These are phyloP conservation scores for Pythium coloratum DNA, from an alignment of 352 stramenopile genomes.

Conservation along the genomic window DNA sequence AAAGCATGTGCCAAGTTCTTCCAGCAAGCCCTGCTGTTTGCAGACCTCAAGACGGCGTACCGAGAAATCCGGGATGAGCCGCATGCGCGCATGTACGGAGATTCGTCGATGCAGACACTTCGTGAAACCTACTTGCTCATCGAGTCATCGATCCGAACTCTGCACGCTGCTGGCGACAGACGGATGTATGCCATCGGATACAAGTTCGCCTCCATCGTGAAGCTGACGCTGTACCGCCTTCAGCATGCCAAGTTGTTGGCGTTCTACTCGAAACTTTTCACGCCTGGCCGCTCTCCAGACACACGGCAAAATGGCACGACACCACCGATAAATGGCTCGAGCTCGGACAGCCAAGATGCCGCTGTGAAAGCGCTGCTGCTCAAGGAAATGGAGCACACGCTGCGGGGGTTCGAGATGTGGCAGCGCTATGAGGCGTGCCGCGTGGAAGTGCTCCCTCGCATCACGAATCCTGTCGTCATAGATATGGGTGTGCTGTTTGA, in stretches of 20 bases:
- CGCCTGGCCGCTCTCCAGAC: slow-evolving; percentile 73
- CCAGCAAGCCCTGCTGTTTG: slow-evolving; percentile 74
- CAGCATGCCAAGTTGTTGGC: slow-evolving; percentile 80
- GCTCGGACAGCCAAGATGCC: slow-evolving; percentile 61
- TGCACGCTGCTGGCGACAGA: slow-evolving; percentile 58
- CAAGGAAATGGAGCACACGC: slow-evolving; percentile 84
- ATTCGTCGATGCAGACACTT: slow-evolving; percentile 71
- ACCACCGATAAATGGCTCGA: slow-evolving; percentile 54
- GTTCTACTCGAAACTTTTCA: slow-evolving; percentile 81
- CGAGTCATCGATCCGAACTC: slow-evolving; percentile 69
- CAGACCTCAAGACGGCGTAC: slow-evolving; percentile 81
- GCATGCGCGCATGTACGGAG: slow-evolving; percentile 59
- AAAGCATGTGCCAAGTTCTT: slow-evolving; percentile 83
- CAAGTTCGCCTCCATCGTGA: slow-evolving; percentile 79
- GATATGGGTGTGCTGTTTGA: slow-evolving; percentile 72
- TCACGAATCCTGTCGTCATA: slow-evolving; percentile 72
- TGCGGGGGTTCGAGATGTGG: slow-evolving; percentile 89
- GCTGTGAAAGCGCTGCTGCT: slow-evolving; percentile 66
- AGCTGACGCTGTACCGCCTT: slow-evolving; percentile 78
- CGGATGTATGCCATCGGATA: slow-evolving; percentile 77
- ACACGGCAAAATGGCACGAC: slow-evolving; percentile 68
- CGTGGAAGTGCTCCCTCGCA: slow-evolving; percentile 66
- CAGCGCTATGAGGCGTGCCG: slow-evolving; percentile 74
- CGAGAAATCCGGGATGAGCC: slow-evolving; percentile 62
- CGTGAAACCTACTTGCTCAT: slow-evolving; percentile 77